phyloP scores from a whole-genome alignment of 768 basidiomycete genomes.

The Russula foetens region DNA sequence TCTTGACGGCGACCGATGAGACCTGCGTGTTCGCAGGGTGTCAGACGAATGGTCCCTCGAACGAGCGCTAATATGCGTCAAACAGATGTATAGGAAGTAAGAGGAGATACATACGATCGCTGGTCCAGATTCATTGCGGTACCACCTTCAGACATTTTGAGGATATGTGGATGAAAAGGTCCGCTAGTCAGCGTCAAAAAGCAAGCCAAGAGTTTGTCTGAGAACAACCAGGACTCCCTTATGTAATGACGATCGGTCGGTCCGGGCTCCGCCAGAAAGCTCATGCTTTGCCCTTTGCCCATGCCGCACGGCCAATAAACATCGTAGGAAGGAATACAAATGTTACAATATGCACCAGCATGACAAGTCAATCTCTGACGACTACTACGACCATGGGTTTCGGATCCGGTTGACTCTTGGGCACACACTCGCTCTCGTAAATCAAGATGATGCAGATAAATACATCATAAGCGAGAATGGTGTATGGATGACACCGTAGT shows the following conservation, averaged over 20 bases:
- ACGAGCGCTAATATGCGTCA: slow-evolving; percentile 24
- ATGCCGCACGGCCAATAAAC: no score
- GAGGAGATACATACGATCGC: slow-evolving; percentile 16
- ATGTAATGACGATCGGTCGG: not conserved
- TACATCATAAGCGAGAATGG: not conserved
- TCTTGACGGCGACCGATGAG: slow-evolving; percentile 64
- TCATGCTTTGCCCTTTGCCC: not conserved
- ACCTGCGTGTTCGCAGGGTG: slow-evolving; percentile 63
- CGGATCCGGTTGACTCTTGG: no score
- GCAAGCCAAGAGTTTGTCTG: not conserved
- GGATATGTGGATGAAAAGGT: not conserved
- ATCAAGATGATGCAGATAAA: not conserved
- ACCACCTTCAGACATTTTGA: slow-evolving; percentile 17
- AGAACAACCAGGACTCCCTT: not conserved
- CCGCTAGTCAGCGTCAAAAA: slow-evolving; percentile 9
- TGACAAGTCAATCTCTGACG: no score
- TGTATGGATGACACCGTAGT: not conserved
- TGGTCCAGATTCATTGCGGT: slow-evolving; percentile 15
- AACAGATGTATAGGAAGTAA: not conserved
- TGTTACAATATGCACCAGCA: no score
- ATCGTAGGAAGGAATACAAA: no score
- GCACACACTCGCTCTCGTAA: not conserved
- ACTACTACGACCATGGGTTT: no score
- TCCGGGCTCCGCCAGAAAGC: not conserved
- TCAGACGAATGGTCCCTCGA: slow-evolving; percentile 73